Conservation (phyloP, 441 rosid genomes). For the Mallotus repandus region DNA sequence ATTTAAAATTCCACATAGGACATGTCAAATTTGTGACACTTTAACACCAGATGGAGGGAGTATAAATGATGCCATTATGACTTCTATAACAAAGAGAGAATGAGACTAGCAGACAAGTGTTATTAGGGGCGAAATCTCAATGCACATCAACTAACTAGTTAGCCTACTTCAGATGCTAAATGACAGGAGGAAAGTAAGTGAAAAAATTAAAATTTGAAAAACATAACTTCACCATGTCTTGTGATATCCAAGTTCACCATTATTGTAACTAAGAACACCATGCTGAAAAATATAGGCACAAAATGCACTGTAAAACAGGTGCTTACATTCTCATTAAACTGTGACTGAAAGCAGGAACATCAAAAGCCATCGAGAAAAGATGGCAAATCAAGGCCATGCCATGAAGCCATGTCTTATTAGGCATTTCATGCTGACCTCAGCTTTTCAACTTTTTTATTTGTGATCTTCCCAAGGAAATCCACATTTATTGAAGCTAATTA, state of each 20-base stretch:
- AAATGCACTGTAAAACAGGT: not conserved
- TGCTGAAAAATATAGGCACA: not conserved
- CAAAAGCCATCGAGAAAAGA: not conserved
- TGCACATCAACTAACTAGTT: not conserved
- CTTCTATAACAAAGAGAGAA: too few relatives aligned
- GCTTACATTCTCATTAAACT: conserved; percentile 3
- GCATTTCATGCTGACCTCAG: conserved; percentile 5
- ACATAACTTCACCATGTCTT: not conserved
- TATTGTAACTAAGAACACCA: not conserved
- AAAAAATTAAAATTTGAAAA: not conserved
- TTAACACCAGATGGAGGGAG: not conserved
- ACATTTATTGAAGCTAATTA: not conserved
- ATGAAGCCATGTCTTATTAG: not conserved
- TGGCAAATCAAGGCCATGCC: not conserved
- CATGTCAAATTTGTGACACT: not conserved
- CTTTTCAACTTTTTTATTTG: not conserved
- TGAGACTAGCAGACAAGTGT: not conserved
- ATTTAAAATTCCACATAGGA: too few relatives aligned
- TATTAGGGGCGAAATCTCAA: not conserved
- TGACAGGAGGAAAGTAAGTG: not conserved
- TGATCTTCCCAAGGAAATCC: not conserved
- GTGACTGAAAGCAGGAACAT: not conserved
- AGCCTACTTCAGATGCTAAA: not conserved
- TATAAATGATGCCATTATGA: not conserved
- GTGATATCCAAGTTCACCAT: not conserved